Evolutionary conservation across 192 early-diverging fungal species (phyloP), one percentile per base, ranked within the genome.

Genomic region (Glomus cerebriforme): DNA sequence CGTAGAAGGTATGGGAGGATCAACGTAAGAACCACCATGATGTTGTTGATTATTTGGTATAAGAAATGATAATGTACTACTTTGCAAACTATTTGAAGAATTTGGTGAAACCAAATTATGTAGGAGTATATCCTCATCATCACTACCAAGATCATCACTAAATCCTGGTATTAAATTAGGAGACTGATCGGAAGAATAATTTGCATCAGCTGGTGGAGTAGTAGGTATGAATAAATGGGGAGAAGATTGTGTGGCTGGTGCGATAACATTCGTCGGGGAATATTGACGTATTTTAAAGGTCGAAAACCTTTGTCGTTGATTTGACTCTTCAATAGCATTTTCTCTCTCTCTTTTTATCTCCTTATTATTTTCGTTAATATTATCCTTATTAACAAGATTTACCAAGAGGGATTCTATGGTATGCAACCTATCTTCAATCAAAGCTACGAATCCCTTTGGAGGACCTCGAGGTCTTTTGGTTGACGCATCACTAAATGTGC

Each of bases 401-500:
- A 79, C 82, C 34, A 93, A 81, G 5, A 92, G 83, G 27, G 78
- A 81, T 75, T 92, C 90, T 32, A 88, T 81, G 31, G 82, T 83
- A 74, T 82, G 83, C 29, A 92, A 78, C 47, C 87, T 81, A 70
- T 80, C 82, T 65, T 91, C 91, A 7, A 92, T 91, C 26, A 82
- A 82, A 15, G 87, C 91, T 10, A 92, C 89, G 74, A 91, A 92
- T 39, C 91, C 91, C 72, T 90, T 90, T 39, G 90, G 88, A 43
- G 91, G 91, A 1, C 91, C 91, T 78, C 76, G 37, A 0, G 76
- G 76, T 49, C 76, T 32, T 67, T 78, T 78, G 1, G 76, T 67
- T 12, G 76, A 78, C 13, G 64, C 37, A 54, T 78, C 76, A 2
- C 59, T 63, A 43, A 78, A 78, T 5, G 47, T 67, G 27, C 76